Percentiles rank a stretch among this genome's conserved stretches.
phyloP scores from a whole-genome alignment of 2,329 filamentous ascomycete species.

The Colletotrichum euphorbiae region DNA sequence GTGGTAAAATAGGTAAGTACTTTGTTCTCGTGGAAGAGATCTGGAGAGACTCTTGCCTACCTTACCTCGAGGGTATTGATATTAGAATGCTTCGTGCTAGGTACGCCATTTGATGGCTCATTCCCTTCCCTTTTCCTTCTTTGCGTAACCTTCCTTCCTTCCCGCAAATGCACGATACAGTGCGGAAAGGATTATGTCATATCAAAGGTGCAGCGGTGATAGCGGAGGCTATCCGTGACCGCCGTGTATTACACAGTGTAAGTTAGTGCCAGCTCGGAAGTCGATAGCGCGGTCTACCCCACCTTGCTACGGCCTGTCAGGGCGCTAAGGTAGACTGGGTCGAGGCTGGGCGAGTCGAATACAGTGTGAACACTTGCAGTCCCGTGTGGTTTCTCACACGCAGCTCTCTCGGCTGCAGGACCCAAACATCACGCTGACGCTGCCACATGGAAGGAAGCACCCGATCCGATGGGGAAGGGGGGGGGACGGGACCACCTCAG shows the following conservation, averaged over 20 bases:
- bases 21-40: neutral
- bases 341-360: conserved; percentile 3
- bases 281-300: conserved; percentile 8
- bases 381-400: too few relatives aligned
- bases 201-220: neutral
- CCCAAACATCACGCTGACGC: neutral
- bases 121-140: neutral
- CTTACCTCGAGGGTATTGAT: neutral
- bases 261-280: neutral
- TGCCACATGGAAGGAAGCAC: conserved; percentile 14
- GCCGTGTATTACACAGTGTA: too few relatives aligned
- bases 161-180: neutral
- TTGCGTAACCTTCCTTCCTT: neutral
- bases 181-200: conserved; percentile 3
- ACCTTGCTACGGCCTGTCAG: neutral
- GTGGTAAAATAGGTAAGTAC: neutral
- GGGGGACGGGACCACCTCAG: neutral
- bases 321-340: conserved; percentile 17
- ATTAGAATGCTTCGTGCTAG: neutral
- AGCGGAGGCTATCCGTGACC: neutral
- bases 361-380: neutral
- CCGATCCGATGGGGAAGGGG: conserved; percentile 17
- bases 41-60: neutral
- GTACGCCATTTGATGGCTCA: conserved; percentile 1
- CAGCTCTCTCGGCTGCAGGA: too few relatives aligned